Percentiles rank a stretch among this genome's conserved stretches.
Conservation (phyloP, 164 flowering plant species). For the grape (Vitis vinifera) region DNA sequence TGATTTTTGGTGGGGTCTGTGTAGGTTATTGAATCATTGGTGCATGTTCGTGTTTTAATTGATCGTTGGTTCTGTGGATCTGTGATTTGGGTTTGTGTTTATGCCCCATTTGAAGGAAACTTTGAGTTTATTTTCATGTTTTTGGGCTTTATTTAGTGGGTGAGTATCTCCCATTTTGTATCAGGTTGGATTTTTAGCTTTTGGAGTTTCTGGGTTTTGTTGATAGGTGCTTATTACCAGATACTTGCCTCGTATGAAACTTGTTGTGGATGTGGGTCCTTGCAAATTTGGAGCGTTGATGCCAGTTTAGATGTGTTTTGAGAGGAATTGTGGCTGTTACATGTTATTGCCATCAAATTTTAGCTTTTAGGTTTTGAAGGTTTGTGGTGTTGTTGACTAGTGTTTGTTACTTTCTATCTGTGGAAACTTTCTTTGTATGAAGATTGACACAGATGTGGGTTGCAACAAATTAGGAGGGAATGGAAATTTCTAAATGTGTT, state of each 20-base stretch:
- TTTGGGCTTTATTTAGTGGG: background rate
- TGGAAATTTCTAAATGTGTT: background rate
- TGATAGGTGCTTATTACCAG: background rate
- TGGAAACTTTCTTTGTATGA: no score
- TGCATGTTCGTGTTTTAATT: background rate
- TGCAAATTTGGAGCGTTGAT: no score
- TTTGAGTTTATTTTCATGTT: slow-evolving; percentile 2
- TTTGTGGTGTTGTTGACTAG: no score
- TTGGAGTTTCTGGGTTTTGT: background rate
- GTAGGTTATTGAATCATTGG: background rate
- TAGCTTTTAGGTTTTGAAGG: no score
- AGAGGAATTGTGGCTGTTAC: no score
- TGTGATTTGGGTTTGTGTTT: background rate
- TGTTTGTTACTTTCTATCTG: no score
- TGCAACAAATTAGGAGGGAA: slow-evolving; percentile 1
- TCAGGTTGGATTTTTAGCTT: slow-evolving; percentile 1
- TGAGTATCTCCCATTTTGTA: background rate
- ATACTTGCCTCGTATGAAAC: background rate
- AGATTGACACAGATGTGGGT: background rate
- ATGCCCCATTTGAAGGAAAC: background rate
- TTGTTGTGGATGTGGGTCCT: slow-evolving; percentile 2
- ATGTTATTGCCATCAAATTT: no score
- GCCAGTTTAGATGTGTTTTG: no score
- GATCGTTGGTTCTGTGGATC: background rate
- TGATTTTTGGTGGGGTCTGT: slow-evolving; percentile 3